Percentiles rank a stretch among this genome's conserved stretches.
phyloP scores from a whole-genome alignment of 345 rosid species.

The Arabidopsis suecica region DNA sequence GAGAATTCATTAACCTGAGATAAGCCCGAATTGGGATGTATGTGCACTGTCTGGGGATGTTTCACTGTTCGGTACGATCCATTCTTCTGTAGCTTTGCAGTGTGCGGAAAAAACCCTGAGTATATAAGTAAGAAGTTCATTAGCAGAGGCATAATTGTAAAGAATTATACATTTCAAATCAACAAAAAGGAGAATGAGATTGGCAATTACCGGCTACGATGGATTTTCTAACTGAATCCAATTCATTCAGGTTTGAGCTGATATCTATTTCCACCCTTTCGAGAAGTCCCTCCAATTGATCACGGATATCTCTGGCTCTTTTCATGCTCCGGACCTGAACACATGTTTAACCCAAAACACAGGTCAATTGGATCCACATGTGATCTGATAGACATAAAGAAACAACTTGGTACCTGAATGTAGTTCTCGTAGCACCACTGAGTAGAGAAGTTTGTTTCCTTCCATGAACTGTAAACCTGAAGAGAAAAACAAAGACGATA shows the following conservation, averaged over 20 bases:
- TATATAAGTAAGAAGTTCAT: constrained; percentile 24
- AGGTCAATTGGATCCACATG: constrained; percentile 26
- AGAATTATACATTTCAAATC: background rate
- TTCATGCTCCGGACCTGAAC: constrained; percentile 97
- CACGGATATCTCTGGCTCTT: constrained; percentile 93
- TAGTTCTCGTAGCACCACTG: constrained; percentile 99
- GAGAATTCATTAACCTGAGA: constrained; percentile 60
- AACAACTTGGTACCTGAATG: constrained; percentile 69
- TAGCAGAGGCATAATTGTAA: constrained; percentile 25
- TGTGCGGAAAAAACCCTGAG: constrained; percentile 88
- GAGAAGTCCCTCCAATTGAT: constrained; percentile 91
- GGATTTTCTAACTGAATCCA: constrained; percentile 78
- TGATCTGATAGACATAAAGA: background rate
- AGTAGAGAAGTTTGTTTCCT: constrained; percentile 92
- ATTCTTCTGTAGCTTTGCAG: constrained; percentile 87
- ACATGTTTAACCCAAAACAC: constrained; percentile 24
- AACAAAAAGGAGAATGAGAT: constrained; percentile 4
- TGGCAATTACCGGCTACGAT: constrained; percentile 71
- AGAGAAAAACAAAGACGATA: constrained; percentile 36
- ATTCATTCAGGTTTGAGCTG: constrained; percentile 63
- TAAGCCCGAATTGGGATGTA: constrained; percentile 96
- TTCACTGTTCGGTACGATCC: constrained; percentile 93
- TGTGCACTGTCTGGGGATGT: constrained; percentile 88
- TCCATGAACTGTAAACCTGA: constrained; percentile 93
- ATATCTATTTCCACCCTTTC: constrained; percentile 97